phyloP scores from a whole-genome alignment of 2,329 filamentous ascomycete genomes.

The Trichothecium sympodiale region DNA sequence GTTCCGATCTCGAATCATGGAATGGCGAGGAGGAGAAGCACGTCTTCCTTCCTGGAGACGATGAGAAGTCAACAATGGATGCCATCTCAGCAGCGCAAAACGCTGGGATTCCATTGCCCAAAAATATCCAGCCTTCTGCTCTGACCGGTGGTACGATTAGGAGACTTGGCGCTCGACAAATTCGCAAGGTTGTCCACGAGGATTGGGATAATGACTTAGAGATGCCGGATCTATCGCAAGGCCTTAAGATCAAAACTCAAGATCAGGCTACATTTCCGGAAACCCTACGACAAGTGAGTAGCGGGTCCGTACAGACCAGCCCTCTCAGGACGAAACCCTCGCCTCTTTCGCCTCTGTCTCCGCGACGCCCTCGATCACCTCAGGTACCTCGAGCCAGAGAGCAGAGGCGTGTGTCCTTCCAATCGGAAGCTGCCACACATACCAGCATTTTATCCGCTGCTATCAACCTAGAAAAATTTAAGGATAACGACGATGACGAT shows the following conservation, averaged over 20 bases:
- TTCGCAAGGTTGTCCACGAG: conserved; percentile 62
- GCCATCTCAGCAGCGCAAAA: conserved; percentile 80
- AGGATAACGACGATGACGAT: conserved; percentile 51
- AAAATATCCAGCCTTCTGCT: conserved; percentile 78
- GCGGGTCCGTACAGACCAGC: conserved; percentile 39
- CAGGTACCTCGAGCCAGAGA: no score
- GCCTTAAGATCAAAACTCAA: conserved; percentile 53
- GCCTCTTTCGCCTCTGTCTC: conserved; percentile 10
- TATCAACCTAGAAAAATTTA: conserved; percentile 52
- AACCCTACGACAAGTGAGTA: conserved; percentile 55
- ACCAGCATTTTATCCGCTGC: conserved; percentile 28
- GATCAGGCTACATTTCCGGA: conserved; percentile 55
- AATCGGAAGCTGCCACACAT: conserved; percentile 14
- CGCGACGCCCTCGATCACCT: conserved; percentile 5
- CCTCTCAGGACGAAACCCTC: conserved; percentile 31
- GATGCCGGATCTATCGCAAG: conserved; percentile 46
- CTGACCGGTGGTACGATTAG: conserved; percentile 90
- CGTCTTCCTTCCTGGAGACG: conserved; percentile 71
- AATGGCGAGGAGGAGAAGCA: conserved; percentile 81
- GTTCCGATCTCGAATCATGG: conserved; percentile 69
- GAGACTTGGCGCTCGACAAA: conserved; percentile 65
- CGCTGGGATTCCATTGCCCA: conserved; percentile 84
- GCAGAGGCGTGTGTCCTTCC: not conserved
- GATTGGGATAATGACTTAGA: conserved; percentile 77
- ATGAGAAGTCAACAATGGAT: conserved; percentile 72